Percentiles rank a stretch among this genome's conserved stretches.
These are phyloP conservation scores for Podospora pseudopauciseta DNA, from an alignment of 495 filamentous ascomycete species.

Conservation along the genomic window DNA sequence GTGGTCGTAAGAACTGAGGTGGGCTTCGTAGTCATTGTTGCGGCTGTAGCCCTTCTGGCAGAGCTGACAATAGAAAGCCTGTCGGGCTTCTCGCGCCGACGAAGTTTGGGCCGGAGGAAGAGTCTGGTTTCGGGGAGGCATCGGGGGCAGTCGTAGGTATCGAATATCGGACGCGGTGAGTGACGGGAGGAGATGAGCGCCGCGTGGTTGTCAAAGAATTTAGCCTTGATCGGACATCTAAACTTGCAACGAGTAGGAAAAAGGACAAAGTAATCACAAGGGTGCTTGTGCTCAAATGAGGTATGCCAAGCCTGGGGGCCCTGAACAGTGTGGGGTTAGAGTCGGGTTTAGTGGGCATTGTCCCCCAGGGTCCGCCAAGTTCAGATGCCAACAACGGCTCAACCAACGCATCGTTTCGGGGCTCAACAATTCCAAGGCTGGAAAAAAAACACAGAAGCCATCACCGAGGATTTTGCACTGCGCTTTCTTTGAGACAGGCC, in stretches of 20 bases:
- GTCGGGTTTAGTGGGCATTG: neutral
- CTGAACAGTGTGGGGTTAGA: slow-evolving; percentile 1
- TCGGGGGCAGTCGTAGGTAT: slow-evolving; percentile 5
- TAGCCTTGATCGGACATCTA: neutral
- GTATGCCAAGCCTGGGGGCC: neutral
- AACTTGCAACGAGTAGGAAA: neutral
- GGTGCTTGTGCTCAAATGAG: neutral
- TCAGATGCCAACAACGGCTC: slow-evolving; percentile 3
- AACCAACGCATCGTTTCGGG: slow-evolving; percentile 6
- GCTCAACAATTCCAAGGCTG: slow-evolving; percentile 9
- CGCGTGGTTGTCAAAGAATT: neutral
- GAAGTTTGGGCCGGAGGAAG: slow-evolving; percentile 65
- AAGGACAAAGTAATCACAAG: neutral
- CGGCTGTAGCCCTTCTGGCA: slow-evolving; percentile 67
- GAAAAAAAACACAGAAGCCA: neutral
- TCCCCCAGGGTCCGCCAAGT: neutral
- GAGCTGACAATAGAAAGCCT: slow-evolving; percentile 80
- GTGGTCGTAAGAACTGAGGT: slow-evolving; percentile 68
- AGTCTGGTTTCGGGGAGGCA: slow-evolving; percentile 44
- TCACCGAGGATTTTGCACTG: neutral
- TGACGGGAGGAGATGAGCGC: neutral
- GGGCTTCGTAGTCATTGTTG: slow-evolving; percentile 67
- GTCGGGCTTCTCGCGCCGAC: slow-evolving; percentile 80
- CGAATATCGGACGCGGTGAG: neutral
- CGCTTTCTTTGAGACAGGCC: slow-evolving; percentile 2